Percentiles rank a stretch among this genome's conserved stretches.
These are phyloP conservation scores for Xylaria longipes DNA, from an alignment of 495 filamentous ascomycete species.

Conservation along the genomic window DNA sequence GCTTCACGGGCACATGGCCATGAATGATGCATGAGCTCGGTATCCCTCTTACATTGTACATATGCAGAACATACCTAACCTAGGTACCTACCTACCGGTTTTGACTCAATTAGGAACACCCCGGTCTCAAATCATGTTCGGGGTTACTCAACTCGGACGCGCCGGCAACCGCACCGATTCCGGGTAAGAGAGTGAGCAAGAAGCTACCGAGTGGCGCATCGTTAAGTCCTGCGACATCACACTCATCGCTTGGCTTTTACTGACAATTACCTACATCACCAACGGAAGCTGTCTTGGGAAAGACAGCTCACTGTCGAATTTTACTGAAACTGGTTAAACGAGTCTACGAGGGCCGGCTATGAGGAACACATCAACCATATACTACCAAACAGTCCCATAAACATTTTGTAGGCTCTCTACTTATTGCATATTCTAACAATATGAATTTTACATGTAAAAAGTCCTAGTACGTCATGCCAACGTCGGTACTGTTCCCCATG, in stretches of 20 bases:
- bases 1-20: not conserved
- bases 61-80: conserved; percentile 20
- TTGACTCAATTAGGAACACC: conserved; percentile 19
- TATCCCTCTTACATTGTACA: not conserved
- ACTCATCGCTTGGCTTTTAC: conserved; percentile 12
- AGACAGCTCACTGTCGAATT: not conserved
- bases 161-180: conserved; percentile 22
- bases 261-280: not conserved
- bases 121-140: conserved; percentile 16
- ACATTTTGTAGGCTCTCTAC: not conserved
- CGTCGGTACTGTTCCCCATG: not conserved
- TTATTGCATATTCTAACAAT: not conserved
- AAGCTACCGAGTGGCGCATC: not conserved
- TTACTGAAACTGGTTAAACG: not conserved
- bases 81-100: too few species aligned
- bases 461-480: not conserved
- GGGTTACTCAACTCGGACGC: conserved; percentile 29
- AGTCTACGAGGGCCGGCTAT: not conserved
- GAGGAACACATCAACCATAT: not conserved
- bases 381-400: not conserved
- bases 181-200: not conserved
- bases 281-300: not conserved
- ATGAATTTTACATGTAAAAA: not conserved
- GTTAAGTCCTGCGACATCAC: conserved; percentile 13
- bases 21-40: conserved; percentile 3